Base-by-base conservation (phyloP, 1,284 basidiomycete species). In the Cutaneotrichosporon daszewskae region DNA sequence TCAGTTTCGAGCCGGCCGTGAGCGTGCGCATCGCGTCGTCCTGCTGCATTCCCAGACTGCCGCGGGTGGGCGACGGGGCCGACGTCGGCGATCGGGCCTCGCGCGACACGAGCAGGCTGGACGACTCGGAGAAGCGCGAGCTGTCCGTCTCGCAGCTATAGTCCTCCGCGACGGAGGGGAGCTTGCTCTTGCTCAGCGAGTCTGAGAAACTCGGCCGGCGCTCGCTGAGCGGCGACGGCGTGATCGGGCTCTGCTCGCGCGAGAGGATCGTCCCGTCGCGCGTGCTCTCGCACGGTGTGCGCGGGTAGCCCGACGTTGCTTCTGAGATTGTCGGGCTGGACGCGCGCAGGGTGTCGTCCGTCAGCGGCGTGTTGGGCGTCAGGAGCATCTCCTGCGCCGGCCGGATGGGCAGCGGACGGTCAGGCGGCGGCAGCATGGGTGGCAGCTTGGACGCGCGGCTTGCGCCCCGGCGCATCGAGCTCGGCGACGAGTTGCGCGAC, bases 321-420 rank as follows among this genome's bases (percentile, higher is more conserved):
- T 66, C 63, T 19, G 63, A 62, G 42, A 49, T 50, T 5, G 57
- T 63, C 2, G 63, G 61, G 50, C 48, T 57, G 6, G 56, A 51
- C 1, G 58, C 32, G 4, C 46, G 46, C 17, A 46, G 33, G 2
- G 23, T 32, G 14, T 27, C 34, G 45, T 25, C 46, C 38, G 37
- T 46, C 36, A 20, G 14, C 3, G 57, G 50, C 3, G 58, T 53
- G 14, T 16, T 38, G 9, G 47, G 43, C n/a, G 38, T 25, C 20
- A 35, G 35, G 16, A 41, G 43, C 9, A 33, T 13, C n/a, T 35
- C 24, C 17, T 43, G 39, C n/a, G 17, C 16, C 8, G 47, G 52
- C 0, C 39, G 45, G 16, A 36, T 33, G 10, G 52, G 52, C 1
- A 48, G 32, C 2, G 52, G 45, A 29, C 32, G 18, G 6, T 23